phyloP scores from a whole-genome alignment of 371 early-diverging fungal genomes.

The Catenaria anguillulae region DNA sequence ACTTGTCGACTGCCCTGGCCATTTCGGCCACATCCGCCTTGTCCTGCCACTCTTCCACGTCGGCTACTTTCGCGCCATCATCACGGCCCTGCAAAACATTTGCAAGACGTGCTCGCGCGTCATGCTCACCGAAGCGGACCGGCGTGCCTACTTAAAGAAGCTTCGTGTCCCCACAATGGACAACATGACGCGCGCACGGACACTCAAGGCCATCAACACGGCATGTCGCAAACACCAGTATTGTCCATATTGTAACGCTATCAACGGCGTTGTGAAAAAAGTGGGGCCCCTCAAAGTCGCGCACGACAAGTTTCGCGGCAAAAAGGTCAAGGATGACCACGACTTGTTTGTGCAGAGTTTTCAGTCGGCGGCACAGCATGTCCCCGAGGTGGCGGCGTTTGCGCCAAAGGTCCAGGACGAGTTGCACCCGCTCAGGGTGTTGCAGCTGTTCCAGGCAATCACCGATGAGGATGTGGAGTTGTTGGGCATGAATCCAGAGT shows the following conservation, averaged over 20 bases:
- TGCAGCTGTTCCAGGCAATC: constrained; percentile 74
- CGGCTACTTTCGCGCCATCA: constrained; percentile 33
- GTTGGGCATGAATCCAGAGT: constrained; percentile 71
- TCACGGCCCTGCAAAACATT: constrained; percentile 97
- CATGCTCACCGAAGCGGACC: constrained; percentile 52
- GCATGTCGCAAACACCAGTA: constrained; percentile 75
- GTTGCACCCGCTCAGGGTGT: constrained; percentile 78
- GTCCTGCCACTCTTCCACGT: constrained; percentile 95
- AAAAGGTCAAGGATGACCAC: constrained; percentile 35
- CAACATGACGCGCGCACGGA: constrained; percentile 51
- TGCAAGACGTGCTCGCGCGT: constrained; percentile 90
- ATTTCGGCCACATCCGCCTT: constrained; percentile 99
- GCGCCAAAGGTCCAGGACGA: constrained; percentile 83
- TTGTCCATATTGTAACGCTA: constrained; percentile 47
- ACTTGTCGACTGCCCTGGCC: constrained; percentile 96
- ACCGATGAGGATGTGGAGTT: constrained; percentile 88
- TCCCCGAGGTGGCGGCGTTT: constrained; percentile 57
- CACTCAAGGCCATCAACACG: constrained; percentile 69
- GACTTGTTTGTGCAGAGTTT: constrained; percentile 19
- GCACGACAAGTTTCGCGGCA: constrained; percentile 76
- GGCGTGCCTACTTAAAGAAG: constrained; percentile 22
- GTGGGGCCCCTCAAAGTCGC: constrained; percentile 86
- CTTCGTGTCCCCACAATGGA: constrained; percentile 62
- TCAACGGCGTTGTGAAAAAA: constrained; percentile 59
- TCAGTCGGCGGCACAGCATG: constrained; percentile 37